Conservation (phyloP, 2,329 filamentous ascomycete genomes). For the Cytospora piceicola region DNA sequence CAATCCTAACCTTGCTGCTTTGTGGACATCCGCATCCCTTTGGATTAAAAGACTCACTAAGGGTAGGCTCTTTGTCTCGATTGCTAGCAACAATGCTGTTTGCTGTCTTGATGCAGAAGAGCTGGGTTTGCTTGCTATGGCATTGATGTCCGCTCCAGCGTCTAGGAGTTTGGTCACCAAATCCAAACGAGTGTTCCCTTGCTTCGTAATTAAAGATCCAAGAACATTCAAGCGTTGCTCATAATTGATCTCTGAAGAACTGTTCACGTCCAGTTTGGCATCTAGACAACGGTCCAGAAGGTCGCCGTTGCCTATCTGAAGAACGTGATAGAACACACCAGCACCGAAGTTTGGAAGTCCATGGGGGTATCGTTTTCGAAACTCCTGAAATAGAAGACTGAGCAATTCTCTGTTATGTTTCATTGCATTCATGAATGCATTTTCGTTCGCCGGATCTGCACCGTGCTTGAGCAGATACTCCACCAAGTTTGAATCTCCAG, state of each 20-base stretch:
- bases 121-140: not conserved
- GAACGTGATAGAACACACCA: not conserved
- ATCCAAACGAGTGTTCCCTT: not conserved
- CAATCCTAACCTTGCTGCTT: not conserved
- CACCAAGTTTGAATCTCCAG: not conserved
- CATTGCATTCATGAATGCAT: not conserved
- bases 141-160: not conserved
- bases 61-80: not conserved
- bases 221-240: not conserved
- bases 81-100: not conserved
- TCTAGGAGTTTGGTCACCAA: not conserved
- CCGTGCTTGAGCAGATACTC: not conserved
- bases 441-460: not conserved
- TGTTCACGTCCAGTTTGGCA: not conserved
- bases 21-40: not conserved
- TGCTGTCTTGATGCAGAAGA: no score
- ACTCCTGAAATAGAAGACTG: not conserved
- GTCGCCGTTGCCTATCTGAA: not conserved
- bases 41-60: not conserved
- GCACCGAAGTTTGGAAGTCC: slow-evolving; percentile 1
- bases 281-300: not conserved
- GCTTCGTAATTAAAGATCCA: not conserved
- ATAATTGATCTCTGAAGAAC: not conserved
- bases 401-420: not conserved
- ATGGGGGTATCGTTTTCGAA: not conserved